Evolutionary conservation across 768 basidiomycete genomes (phyloP), one percentile per base, ranked within the genome.

Genomic region (Epithele typhae): DNA sequence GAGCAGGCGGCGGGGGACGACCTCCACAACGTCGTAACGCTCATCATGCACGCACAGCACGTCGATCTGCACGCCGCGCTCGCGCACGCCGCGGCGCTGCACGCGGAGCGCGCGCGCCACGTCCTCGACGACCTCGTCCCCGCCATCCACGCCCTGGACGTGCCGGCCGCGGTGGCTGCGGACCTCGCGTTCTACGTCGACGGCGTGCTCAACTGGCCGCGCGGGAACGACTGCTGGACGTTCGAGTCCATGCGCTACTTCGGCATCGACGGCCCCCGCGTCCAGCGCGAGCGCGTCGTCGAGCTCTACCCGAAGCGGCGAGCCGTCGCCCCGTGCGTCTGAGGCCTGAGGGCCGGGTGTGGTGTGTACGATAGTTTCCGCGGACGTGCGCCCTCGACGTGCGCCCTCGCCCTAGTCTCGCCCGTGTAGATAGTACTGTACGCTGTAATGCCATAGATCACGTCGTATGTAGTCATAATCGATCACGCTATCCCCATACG

Each of bases 231-330:
- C 23, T 48, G 37, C 25, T 66, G 64, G 64, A 57, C 48, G 27
- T 64, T 60, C 46, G 64, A 65, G 44, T 53, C 53, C 18, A 35
- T 48, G 40, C 49, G 64, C 17, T 65, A 64, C 54, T 65, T 63
- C 40, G 65, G 64, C 2, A 54, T 10, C 23, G 44, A 45, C 24
- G 64, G 65, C 1, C 39, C 32, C 3, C 52, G 64, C 25, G 50
- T 61, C 19, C 49, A 57, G 48, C 39, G 48, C 41, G 43, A 40
- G 3, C 45, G 64, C 3, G 21, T 18, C 25, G 51, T 58, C 4
- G 18, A 50, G 3, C 32, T 52, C 18, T 17, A 52, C 15, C 56
- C 53, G 22, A 44, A 39, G 25, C 17, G 15, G 9, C 19, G 11
- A 17, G 42, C 18, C 25, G 25, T 12, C 25, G 17, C 5, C 24